Base-by-base conservation (phyloP, 2,329 filamentous ascomycete genomes). In the Pseudocercospora vitis region DNA sequence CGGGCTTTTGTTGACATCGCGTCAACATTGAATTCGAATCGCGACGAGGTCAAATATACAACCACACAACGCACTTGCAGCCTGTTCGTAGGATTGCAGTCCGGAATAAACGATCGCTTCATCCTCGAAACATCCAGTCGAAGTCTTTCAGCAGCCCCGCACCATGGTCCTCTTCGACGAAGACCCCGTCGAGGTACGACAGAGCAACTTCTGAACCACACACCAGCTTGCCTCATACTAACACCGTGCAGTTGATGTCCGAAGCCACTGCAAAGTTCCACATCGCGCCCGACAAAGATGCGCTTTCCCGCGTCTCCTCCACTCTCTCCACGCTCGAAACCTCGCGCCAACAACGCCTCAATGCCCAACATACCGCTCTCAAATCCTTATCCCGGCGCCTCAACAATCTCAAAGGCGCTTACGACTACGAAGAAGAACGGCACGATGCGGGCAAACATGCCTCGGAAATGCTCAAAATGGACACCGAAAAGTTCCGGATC, bases 241-340 rank as follows among this genome's bases (percentile, higher is more conserved):
- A 49, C 47, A 39, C 53, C 60, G 42, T 58, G 53, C 32, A 37
- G 33, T 87, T 96, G 68, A 95, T 99, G 75, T 82, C 86, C 69
- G 88, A 95, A 76, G 96, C 91, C 35, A 87, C 95, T 67, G 81
- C 85, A 65, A 96, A 96, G 79, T 99, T 99, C 84, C 94, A 95
- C 77, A 95, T 92, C 67, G 79, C 83, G 16, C 89, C 89, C 8
- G 94, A 99, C 79, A 94, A 91, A 68, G 78, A 84, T 61, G 88
- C 89, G 18, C 83, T 97, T 16, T 79, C 86, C 16, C 90, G 94
- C 69, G 87, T 97, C 69, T 84, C 84, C 71, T 89, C 91, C 70
- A 92, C 89, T 1, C 81, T 96, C 48, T 82, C 84, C 7, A 88
- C 88, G 0, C 84, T 99, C n/a, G 83, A 89, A 64, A 85, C 91